Conservation (phyloP, 2,329 filamentous ascomycete genomes). For the Coleophoma eucalyptorum region DNA sequence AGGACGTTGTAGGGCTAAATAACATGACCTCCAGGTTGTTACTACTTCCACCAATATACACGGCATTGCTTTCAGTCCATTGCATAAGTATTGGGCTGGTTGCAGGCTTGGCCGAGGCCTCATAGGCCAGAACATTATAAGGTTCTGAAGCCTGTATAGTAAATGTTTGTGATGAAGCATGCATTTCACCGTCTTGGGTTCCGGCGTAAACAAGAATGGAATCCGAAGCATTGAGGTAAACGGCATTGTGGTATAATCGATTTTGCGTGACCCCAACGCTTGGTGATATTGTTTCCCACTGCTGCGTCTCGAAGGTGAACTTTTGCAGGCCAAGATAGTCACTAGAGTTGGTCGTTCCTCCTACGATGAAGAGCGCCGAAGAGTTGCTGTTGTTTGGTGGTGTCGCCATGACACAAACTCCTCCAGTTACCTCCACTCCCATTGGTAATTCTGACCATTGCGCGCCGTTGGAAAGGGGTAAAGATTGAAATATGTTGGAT, state of each 20-base stretch:
- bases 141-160: conserved; percentile 64
- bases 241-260: conserved; percentile 70
- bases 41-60: conserved; percentile 70
- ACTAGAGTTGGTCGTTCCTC: conserved; percentile 54
- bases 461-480: conserved; percentile 64
- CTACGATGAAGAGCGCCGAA: conserved; percentile 75
- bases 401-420: conserved; percentile 70
- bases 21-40: conserved; percentile 67
- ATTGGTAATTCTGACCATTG: conserved; percentile 65
- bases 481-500: conserved; percentile 67
- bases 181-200: conserved; percentile 53
- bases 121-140: conserved; percentile 56
- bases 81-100: conserved; percentile 67
- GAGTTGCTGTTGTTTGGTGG: conserved; percentile 51
- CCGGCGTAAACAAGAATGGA: conserved; percentile 81
- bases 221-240: conserved; percentile 67
- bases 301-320: conserved; percentile 51
- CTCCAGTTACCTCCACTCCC: conserved; percentile 70
- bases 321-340: conserved; percentile 73
- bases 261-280: conserved; percentile 42
- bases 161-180: conserved; percentile 70
- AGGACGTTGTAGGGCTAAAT: conserved; percentile 61
- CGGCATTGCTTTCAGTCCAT: conserved; percentile 68
- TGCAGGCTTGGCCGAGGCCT: conserved; percentile 57
- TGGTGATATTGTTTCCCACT: conserved; percentile 54